These are phyloP conservation scores for Didymella pinodella DNA, from an alignment of 2,329 filamentous ascomycete genomes.

Conservation along the genomic window DNA sequence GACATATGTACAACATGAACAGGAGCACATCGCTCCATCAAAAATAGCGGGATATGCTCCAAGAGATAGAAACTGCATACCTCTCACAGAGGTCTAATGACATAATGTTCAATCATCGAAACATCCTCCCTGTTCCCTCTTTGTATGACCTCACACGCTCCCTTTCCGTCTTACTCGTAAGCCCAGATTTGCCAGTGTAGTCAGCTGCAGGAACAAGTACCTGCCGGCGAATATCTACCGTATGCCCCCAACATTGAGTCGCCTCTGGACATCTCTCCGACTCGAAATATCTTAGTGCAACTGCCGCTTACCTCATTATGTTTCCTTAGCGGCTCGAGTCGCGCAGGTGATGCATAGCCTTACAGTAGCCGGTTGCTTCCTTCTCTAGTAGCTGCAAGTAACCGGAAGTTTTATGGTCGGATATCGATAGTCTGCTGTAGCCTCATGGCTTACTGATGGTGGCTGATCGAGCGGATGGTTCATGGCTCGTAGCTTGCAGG, in stretches of 20 bases:
- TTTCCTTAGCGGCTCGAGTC: neutral
- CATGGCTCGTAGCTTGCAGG: constrained; percentile 2
- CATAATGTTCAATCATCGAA: constrained; percentile 8
- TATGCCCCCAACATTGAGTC: neutral
- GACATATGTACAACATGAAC: constrained; percentile 9
- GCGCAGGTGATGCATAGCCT: neutral
- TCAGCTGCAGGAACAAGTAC: neutral
- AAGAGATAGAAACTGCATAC: constrained; percentile 2
- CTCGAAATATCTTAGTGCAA: neutral
- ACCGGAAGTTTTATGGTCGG: neutral
- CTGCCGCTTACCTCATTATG: constrained; percentile 14
- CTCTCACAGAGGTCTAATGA: constrained; percentile 1
- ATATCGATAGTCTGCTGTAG: neutral
- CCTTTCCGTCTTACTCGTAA: neutral
- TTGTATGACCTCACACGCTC: neutral
- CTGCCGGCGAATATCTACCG: constrained; percentile 1
- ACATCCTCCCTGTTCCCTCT: neutral
- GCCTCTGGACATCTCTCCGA: constrained; percentile 12
- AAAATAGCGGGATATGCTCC: neutral
- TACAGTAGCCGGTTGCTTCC: neutral
- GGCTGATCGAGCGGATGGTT: neutral
- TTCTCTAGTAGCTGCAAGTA: neutral
- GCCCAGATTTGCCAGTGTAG: neutral
- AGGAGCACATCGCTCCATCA: neutral
- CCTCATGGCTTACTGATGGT: neutral